Conservation (phyloP, 371 early-diverging fungal species). For the Dichotomocladium elegans region DNA sequence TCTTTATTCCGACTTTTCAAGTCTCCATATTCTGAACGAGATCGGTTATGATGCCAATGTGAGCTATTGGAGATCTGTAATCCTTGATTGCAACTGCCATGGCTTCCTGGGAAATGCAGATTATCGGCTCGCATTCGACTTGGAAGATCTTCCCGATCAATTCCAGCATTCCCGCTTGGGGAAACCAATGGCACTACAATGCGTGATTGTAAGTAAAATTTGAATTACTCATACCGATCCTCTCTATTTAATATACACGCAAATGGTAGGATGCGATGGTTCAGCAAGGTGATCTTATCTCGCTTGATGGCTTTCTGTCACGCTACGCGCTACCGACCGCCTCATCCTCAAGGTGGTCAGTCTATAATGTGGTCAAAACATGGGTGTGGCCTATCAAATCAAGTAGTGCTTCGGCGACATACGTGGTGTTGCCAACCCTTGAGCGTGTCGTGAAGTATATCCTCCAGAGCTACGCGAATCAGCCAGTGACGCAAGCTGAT, state of each 20-base stretch:
- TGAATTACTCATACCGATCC: not conserved
- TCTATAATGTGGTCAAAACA: too few species aligned
- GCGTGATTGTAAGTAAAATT: conserved; percentile 12
- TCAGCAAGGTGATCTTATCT: conserved; percentile 23
- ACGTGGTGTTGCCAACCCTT: conserved; percentile 33
- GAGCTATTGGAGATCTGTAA: conserved; percentile 19
- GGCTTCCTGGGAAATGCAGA: conserved; percentile 12
- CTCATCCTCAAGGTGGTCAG: not conserved
- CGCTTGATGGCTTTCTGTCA: conserved; percentile 1
- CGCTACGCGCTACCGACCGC: not conserved
- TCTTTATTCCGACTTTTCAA: conserved; percentile 19
- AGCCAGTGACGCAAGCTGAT: conserved; percentile 8
- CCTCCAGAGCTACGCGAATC: conserved; percentile 7
- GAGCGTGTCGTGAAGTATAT: conserved; percentile 16
- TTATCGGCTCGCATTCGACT: conserved; percentile 8
- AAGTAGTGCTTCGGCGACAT: conserved; percentile 1
- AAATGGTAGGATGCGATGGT: conserved; percentile 12
- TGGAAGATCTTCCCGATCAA: conserved; percentile 2
- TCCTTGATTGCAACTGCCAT: conserved; percentile 18
- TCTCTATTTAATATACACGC: not conserved
- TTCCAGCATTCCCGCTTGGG: conserved; percentile 9
- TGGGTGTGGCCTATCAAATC: not conserved
- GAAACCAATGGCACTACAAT: conserved; percentile 16
- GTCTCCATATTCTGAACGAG: conserved; percentile 10
- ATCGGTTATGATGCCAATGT: conserved; percentile 18